Evolutionary conservation across 2,329 filamentous ascomycete genomes (phyloP), one percentile per base, ranked within the genome.

Genomic region (Nemania sp.): DNA sequence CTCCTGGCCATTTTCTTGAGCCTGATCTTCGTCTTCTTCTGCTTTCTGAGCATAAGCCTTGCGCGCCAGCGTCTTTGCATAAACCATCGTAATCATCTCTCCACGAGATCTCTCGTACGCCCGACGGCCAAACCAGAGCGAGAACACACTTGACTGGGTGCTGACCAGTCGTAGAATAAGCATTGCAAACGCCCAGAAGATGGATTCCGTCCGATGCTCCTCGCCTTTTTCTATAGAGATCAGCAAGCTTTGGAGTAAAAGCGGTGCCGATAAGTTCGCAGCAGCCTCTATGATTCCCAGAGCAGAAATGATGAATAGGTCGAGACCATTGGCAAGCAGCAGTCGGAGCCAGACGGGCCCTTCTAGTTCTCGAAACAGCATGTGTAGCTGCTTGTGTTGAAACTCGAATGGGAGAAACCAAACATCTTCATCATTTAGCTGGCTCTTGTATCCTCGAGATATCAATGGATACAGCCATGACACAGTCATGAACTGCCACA

Each of bases 401-500:
- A 93, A 96, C 48, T 94, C 88, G 61, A 85, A 89, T 0, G 86
- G 84, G 0, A 96, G 73, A 33, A 80, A 75, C 91, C 91, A 96
- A 2, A 96, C 88, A 66, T 96, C 90, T 31, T 86, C 81, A 33
- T 91, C 86, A 30, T 91, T 75, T 7, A 96, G 75, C 61, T 91
- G 86, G 34, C 84, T 77, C 24, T 76, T 74, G 36, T 77, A 80
- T 1, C 87, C 90, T 20, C 84, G 71, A 1, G 76, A 73, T 11
- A 95, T 90, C 6, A 96, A 72, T 0, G 91, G 87, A 0, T 77
- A 76, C 73, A 96, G 86, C 91, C 91, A 96, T 0, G 83, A 89
- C 23, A 96, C 87, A 5, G 83, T 86, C 82, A 93, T 88, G 72
- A 90, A 96, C 61, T 92, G 88, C 81, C 90, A 91, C 1, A 92